Conservation (phyloP, 257 asterid genomes). For the Solanum phureja region DNA sequence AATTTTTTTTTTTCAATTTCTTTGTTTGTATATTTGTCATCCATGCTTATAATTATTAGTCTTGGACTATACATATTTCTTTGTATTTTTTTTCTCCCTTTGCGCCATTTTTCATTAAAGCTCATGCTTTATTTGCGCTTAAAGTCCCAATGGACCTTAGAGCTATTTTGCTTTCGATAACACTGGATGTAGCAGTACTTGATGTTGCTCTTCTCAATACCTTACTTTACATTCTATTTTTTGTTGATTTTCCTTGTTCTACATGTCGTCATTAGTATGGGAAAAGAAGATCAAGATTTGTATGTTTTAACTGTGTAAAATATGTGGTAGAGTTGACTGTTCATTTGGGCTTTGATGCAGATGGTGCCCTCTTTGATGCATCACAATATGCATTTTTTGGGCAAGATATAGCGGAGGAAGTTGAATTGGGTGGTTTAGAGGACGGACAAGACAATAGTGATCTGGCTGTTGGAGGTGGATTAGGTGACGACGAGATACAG, state of each 20-base stretch:
- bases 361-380: slow-evolving; percentile 59
- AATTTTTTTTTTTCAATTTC: not conserved
- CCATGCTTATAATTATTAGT: not conserved
- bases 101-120: not conserved
- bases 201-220: not conserved
- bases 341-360: slow-evolving; percentile 27
- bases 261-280: not conserved
- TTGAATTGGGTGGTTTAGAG: slow-evolving; percentile 72
- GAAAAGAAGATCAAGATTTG: not conserved
- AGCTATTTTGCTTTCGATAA: not conserved
- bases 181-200: not conserved
- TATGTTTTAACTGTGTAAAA: not conserved
- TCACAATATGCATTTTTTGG: slow-evolving; percentile 84
- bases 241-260: not conserved
- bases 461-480: slow-evolving; percentile 39
- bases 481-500: slow-evolving; percentile 42
- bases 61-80: not conserved
- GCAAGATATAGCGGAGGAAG: slow-evolving; percentile 44
- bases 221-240: not conserved
- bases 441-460: slow-evolving; percentile 34
- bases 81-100: not conserved
- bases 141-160: not conserved
- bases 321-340: not conserved
- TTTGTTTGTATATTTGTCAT: not conserved
- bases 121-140: not conserved